Conservation (phyloP, 768 basidiomycete species). For the Serendipita vermifera region DNA sequence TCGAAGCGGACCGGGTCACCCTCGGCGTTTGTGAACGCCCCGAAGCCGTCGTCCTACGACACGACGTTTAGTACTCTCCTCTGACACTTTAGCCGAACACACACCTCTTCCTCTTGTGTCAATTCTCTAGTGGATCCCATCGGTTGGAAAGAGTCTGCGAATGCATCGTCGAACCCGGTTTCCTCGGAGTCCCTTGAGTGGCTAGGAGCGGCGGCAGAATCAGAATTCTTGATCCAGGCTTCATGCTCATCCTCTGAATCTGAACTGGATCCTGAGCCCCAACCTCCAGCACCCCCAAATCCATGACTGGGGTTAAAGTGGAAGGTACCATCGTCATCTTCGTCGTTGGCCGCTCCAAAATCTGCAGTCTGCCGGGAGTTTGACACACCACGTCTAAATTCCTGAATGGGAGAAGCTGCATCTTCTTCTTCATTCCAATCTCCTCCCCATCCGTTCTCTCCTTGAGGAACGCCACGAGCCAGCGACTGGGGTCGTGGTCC, state of each 20-base stretch:
- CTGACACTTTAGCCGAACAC: neutral
- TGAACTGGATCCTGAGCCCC: neutral
- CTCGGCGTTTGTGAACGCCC: neutral
- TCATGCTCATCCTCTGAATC: constrained; percentile 7
- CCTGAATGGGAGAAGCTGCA: constrained; percentile 9
- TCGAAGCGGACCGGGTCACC: neutral
- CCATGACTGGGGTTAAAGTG: constrained; percentile 5
- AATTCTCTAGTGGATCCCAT: constrained; percentile 1
- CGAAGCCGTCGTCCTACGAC: neutral
- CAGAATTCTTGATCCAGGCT: neutral
- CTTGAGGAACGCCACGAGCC: constrained; percentile 7
- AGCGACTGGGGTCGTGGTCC: constrained; percentile 30
- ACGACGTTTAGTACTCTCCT: neutral
- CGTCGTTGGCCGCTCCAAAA: constrained; percentile 14
- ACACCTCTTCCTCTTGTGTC: neutral
- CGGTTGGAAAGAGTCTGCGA: neutral
- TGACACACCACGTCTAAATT: constrained; percentile 12
- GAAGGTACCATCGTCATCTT: constrained; percentile 8
- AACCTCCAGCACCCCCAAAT: neutral
- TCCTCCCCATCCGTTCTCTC: constrained; percentile 19
- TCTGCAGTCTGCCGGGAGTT: neutral
- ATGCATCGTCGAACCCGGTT: neutral
- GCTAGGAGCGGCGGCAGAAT: neutral
- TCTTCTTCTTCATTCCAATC: constrained; percentile 16
- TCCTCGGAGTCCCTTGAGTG: neutral